Percentiles rank a stretch among this genome's conserved stretches.
Evolutionary conservation across 2,329 filamentous ascomycete genomes (phyloP).

Genomic region (Cladosporium sp.): DNA sequence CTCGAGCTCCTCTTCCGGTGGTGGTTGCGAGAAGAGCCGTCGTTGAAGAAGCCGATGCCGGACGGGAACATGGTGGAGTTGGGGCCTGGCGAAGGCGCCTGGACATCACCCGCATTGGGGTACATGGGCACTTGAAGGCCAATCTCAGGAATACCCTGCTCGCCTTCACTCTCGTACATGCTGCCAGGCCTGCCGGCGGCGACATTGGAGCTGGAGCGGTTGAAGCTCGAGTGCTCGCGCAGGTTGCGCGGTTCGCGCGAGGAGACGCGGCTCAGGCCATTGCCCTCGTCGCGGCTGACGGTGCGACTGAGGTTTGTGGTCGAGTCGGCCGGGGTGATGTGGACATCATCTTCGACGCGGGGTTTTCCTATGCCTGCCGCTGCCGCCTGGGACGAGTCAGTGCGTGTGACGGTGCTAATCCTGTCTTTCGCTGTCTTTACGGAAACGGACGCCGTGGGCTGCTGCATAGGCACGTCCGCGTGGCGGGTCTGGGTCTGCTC

Average conservation of each 20-base stretch:
- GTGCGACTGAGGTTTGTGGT: slow-evolving; percentile 20
- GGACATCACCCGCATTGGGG: slow-evolving; percentile 85
- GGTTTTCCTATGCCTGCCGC: slow-evolving; percentile 73
- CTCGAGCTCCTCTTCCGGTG: slow-evolving; percentile 65
- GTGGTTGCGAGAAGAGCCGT: slow-evolving; percentile 51
- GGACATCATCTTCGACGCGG: slow-evolving; percentile 46
- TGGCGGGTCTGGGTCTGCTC: slow-evolving; percentile 52
- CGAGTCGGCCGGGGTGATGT: slow-evolving; percentile 21
- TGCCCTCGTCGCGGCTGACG: slow-evolving; percentile 19
- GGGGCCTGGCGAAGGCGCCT: slow-evolving; percentile 80
- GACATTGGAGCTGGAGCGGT: slow-evolving; percentile 41
- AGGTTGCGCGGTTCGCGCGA: slow-evolving; percentile 46
- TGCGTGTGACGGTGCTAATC: slow-evolving; percentile 78
- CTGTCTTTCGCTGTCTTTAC: slow-evolving; percentile 74
- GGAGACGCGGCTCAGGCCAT: slow-evolving; percentile 19
- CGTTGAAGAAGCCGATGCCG: slow-evolving; percentile 49
- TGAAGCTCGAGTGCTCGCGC: slow-evolving; percentile 57
- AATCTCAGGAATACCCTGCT: slow-evolving; percentile 87
- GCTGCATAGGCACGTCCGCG: slow-evolving; percentile 77
- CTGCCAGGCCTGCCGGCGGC: slow-evolving; percentile 48
- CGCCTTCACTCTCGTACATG: slow-evolving; percentile 56
- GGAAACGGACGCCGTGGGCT: slow-evolving; percentile 80
- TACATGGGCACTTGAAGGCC: slow-evolving; percentile 92
- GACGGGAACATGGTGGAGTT: slow-evolving; percentile 35
- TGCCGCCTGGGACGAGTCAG: slow-evolving; percentile 80